Conservation (phyloP, 2,329 filamentous ascomycete species). For the Ambrosiella xylebori region DNA sequence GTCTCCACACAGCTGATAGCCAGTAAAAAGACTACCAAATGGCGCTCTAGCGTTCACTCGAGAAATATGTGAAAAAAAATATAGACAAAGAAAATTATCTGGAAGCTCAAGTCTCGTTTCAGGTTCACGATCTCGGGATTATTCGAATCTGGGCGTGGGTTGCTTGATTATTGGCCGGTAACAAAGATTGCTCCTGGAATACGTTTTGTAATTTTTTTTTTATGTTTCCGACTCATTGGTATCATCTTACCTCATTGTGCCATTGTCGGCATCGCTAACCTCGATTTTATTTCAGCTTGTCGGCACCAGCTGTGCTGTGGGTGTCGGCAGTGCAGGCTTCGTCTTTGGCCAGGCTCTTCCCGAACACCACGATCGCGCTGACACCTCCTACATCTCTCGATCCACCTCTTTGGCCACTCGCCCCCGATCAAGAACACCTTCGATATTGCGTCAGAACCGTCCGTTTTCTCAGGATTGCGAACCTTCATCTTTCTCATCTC, state of each 20-base stretch:
- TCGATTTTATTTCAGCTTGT: slow-evolving; percentile 29
- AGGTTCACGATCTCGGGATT: background rate
- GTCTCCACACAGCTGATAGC: background rate
- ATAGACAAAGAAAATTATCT: background rate
- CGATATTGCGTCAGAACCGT: slow-evolving; percentile 3
- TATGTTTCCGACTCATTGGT: background rate
- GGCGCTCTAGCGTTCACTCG: slow-evolving; percentile 1
- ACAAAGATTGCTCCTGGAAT: no score
- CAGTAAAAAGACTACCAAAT: background rate
- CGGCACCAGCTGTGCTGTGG: slow-evolving; percentile 43
- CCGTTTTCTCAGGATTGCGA: slow-evolving; percentile 12
- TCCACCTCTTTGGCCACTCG: slow-evolving; percentile 2
- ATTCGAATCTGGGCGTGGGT: no score
- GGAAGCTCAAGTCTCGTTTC: background rate
- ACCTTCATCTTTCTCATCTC: slow-evolving; percentile 3
- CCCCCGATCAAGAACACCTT: slow-evolving; percentile 4
- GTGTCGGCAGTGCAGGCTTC: slow-evolving; percentile 40
- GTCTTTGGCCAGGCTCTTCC: slow-evolving; percentile 36
- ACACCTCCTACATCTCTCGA: slow-evolving; percentile 9
- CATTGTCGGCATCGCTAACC: background rate
- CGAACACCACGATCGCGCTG: slow-evolving; percentile 16
- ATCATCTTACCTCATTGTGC: background rate
- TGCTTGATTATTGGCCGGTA: no score
- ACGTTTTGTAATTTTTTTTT: background rate
- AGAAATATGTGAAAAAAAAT: background rate